Evolutionary conservation across 371 early-diverging fungal species (phyloP).

Genomic region (Mucor racemosus): DNA sequence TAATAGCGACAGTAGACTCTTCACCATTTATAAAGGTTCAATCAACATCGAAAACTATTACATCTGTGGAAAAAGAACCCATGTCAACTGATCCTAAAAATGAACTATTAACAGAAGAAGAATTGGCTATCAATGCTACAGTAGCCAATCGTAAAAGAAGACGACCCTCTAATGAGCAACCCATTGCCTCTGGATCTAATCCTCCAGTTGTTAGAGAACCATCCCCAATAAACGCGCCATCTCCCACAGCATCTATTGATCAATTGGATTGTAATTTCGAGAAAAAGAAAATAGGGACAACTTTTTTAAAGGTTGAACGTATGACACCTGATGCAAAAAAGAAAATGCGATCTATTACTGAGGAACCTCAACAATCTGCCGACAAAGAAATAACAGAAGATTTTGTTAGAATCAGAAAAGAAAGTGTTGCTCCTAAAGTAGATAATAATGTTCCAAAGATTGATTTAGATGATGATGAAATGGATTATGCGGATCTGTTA

Average conservation of each 20-base stretch:
- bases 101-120: constrained; percentile 12
- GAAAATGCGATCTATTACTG: background rate
- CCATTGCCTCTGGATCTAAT: background rate
- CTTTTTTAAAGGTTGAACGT: constrained; percentile 6
- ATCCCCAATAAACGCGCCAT: background rate
- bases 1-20: background rate
- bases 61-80: background rate
- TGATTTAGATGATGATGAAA: background rate
- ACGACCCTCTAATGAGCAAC: background rate
- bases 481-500: background rate
- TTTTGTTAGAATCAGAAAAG: constrained; percentile 4
- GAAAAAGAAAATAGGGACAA: background rate
- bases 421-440: constrained; percentile 9
- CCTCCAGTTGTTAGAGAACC: background rate
- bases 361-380: background rate
- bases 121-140: constrained; percentile 12
- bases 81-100: background rate
- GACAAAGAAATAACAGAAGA: background rate
- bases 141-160: background rate
- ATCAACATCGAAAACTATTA: background rate
- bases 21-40: background rate
- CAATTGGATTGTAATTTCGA: background rate
- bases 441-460: background rate
- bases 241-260: background rate
- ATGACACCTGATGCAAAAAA: background rate